Evolutionary conservation across 2,329 filamentous ascomycete species (phyloP), one percentile per base, ranked within the genome.

Genomic region (Sporothrix schenckii): DNA sequence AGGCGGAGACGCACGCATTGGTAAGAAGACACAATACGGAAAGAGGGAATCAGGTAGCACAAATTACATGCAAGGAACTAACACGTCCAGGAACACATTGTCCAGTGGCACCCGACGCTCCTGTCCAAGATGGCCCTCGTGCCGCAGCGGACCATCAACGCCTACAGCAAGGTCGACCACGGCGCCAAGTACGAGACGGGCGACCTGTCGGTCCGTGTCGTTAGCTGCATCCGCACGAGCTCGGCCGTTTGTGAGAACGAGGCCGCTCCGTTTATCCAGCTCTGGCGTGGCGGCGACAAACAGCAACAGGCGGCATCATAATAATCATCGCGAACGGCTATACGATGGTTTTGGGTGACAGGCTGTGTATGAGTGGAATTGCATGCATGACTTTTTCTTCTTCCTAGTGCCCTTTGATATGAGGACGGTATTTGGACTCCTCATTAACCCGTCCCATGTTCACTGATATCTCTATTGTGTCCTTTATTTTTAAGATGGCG

Each of bases 101-200:
- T 92, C 47, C 94, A 97, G 83, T 99, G 95, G 96, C 95, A 99
- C 78, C 93, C 94, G 39, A 99, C 95, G 0, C 91, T 99, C 58
- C 87, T 99, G 13, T 93, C 94, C 50, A 95, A 93, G 78, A 83
- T 98, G 72, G 94, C 92, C 1, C 84, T 99, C 27, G 85, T 99
- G n/a, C 93, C 94, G 2, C 95, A 99, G 80, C 87, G 90, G 67
- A 84, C 86, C 47, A 82, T 99, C 78, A 97, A 97, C 77, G 87
- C 92, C 0, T 98, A 97, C 80, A 89, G 85, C 72, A 80, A 81
- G 67, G 77, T 79, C 54, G 80, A 81, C 27, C 79, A 84, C 71
- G 89, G 90, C 68, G 87, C 87, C 19, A 83, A 87, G 63, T 98
- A 93, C 79, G 87, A 90, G 77, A 88, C 94, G 10, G 94, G 93